phyloP scores from a whole-genome alignment of 768 basidiomycete species.

The Coprinopsis sp. region DNA sequence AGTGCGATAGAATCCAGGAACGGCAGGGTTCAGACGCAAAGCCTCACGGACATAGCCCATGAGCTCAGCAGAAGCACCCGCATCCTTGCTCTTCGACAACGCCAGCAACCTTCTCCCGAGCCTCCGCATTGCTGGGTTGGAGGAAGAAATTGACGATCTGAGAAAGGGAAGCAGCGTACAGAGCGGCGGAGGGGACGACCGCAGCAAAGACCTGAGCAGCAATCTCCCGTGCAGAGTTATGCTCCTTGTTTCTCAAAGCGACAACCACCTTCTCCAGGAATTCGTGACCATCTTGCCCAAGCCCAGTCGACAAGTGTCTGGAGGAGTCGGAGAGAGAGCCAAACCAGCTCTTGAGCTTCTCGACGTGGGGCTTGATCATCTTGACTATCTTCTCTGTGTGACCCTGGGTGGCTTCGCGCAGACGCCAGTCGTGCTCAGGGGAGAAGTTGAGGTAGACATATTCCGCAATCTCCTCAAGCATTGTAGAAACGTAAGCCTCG shows the following conservation, averaged over 20 bases:
- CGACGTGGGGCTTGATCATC: conserved; percentile 27
- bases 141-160: conserved; percentile 61
- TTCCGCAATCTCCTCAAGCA: conserved; percentile 46
- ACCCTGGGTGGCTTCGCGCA: conserved; percentile 35
- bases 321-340: conserved; percentile 7
- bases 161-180: conserved; percentile 52
- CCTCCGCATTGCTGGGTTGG: conserved; percentile 28
- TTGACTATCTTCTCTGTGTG: conserved; percentile 26
- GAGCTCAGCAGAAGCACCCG: conserved; percentile 24
- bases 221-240: conserved; percentile 26
- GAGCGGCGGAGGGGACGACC: conserved; percentile 48
- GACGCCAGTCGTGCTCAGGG: conserved; percentile 42
- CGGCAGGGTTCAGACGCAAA: conserved; percentile 33
- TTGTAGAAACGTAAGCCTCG: conserved; percentile 36
- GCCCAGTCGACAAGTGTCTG: conserved; percentile 5
- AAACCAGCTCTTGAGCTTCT: conserved; percentile 20
- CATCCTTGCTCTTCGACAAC: conserved; percentile 24
- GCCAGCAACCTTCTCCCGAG: conserved; percentile 37
- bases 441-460: conserved; percentile 44
- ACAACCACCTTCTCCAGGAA: conserved; percentile 30
- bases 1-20: conserved; percentile 39
- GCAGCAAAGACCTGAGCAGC: conserved; percentile 49
- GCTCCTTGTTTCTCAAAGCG: conserved; percentile 14
- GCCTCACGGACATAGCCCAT: conserved; percentile 45
- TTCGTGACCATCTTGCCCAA: conserved; percentile 17